Evolutionary conservation across 805 yeast genomes (phyloP), one percentile per base, ranked within the genome.

Genomic region (Torulaspora franciscae): DNA sequence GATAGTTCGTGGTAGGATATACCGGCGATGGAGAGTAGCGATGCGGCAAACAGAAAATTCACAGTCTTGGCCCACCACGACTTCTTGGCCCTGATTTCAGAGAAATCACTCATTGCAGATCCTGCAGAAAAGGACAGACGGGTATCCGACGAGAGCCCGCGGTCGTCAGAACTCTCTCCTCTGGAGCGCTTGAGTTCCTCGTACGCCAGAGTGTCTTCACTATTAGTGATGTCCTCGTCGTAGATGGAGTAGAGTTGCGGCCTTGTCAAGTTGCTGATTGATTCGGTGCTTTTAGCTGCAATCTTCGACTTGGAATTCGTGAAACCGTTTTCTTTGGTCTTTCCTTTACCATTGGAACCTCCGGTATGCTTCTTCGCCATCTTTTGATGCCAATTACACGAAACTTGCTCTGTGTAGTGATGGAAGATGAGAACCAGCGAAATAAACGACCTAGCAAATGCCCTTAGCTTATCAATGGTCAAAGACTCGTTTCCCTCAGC

Each of bases 1-100:
- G 79, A 72, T 32, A 80, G 61, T 48, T 69, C 76, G 55, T 79
- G 75, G 59, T 78, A 80, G 6, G 75, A 54, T 40, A 72, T 74
- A 8, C 86, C 85, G 24, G 75, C 68, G 4, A 64, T 45, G 7
- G 76, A 70, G 23, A 74, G 54, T 2, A 65, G 43, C 2, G 51
- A 15, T 3, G 56, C 26, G 9, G 59, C 54, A 13, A 46, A 46
- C 7, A 55, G 14, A 8, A 51, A 32, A 37, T 45, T 47, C 11
- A 38, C 40, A 11, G 46, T 6, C 26, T 27, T 44, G n/a, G 46
- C 44, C 39, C 35, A 46, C 23, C 29, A 33, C 7, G 35, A 36
- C 37, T 32, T 47, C 27, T 30, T 40, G 33, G 40, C 40, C 14
- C 29, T 32, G 6, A 26, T 9, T 17, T 37, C 38, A 3, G 34